These are phyloP conservation scores for Pichia pseudocactophila DNA, from an alignment of 805 yeast species.

Conservation along the genomic window DNA sequence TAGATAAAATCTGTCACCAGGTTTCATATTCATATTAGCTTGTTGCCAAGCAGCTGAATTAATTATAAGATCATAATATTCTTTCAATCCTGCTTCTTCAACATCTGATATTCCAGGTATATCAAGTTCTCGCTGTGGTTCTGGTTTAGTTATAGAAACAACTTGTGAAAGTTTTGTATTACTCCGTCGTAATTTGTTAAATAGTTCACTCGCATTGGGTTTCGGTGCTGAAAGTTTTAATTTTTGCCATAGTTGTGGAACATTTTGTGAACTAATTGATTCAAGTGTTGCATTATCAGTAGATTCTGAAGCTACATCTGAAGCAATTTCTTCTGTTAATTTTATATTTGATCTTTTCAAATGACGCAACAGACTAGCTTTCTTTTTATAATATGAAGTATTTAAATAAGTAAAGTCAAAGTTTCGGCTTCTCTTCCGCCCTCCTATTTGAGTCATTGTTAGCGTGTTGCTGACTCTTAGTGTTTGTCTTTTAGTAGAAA, in stretches of 20 bases:
- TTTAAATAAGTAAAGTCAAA: not conserved
- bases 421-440: not conserved
- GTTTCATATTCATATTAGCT: slow-evolving; percentile 23
- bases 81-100: slow-evolving; percentile 13
- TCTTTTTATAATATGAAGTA: not conserved
- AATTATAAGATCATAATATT: slow-evolving; percentile 20
- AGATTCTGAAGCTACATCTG: not conserved
- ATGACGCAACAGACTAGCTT: slow-evolving; percentile 7
- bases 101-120: slow-evolving; percentile 8
- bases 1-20: slow-evolving; percentile 25
- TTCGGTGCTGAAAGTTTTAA: too few species aligned
- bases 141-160: too few species aligned
- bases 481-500: too few species aligned
- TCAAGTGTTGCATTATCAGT: too few species aligned
- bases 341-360: slow-evolving; percentile 1
- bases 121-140: not conserved
- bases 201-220: too few species aligned
- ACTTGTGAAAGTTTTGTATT: too few species aligned
- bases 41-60: slow-evolving; percentile 25
- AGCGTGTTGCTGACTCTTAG: too few species aligned
- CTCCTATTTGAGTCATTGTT: too few species aligned
- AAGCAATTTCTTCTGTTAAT: slow-evolving; percentile 1
- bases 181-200: too few species aligned
- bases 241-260: too few species aligned
- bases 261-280: too few species aligned